phyloP scores from a whole-genome alignment of 257 asterid genomes.

The Forsythia viridissima region DNA sequence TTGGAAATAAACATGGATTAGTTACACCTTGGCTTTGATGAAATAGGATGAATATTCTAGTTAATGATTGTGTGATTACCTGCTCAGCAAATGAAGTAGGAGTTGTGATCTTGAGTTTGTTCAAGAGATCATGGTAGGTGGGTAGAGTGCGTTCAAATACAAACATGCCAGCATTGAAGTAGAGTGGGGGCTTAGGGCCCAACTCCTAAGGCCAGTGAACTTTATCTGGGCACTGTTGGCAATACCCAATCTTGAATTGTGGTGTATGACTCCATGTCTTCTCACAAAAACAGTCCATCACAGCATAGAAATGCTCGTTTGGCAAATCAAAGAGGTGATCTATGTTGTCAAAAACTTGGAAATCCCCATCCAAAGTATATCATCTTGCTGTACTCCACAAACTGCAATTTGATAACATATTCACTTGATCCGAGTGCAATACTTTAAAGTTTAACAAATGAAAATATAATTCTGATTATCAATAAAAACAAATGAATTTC shows the following conservation, averaged over 20 bases:
- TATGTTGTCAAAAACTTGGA: conserved; percentile 33
- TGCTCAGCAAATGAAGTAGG: conserved; percentile 31
- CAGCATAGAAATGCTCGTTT: conserved; percentile 29
- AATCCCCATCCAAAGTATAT: conserved; percentile 31
- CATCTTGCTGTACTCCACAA: conserved; percentile 42
- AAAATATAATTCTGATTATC: too few relatives aligned
- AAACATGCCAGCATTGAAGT: conserved; percentile 40
- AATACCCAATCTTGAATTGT: conserved; percentile 20
- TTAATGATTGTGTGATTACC: neutral
- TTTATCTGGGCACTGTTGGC: conserved; percentile 23
- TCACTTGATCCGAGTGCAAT: too few relatives aligned
- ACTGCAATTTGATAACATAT: conserved; percentile 16
- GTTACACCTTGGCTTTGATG: too few relatives aligned
- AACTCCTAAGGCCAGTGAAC: conserved; percentile 26
- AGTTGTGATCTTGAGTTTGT: conserved; percentile 22
- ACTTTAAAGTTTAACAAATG: too few relatives aligned
- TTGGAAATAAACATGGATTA: too few relatives aligned
- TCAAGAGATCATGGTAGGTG: conserved; percentile 27
- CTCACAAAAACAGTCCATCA: conserved; percentile 34
- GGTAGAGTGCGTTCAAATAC: conserved; percentile 27
- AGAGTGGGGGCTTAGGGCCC: conserved; percentile 32
- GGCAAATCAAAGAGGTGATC: conserved; percentile 33
- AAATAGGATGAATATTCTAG: neutral
- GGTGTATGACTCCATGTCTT: conserved; percentile 24
- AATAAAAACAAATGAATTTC: too few relatives aligned